Percentiles rank a stretch among this genome's conserved stretches.
These are phyloP conservation scores for Neurospora sp. DNA, from an alignment of 495 filamentous ascomycete genomes.

Conservation along the genomic window DNA sequence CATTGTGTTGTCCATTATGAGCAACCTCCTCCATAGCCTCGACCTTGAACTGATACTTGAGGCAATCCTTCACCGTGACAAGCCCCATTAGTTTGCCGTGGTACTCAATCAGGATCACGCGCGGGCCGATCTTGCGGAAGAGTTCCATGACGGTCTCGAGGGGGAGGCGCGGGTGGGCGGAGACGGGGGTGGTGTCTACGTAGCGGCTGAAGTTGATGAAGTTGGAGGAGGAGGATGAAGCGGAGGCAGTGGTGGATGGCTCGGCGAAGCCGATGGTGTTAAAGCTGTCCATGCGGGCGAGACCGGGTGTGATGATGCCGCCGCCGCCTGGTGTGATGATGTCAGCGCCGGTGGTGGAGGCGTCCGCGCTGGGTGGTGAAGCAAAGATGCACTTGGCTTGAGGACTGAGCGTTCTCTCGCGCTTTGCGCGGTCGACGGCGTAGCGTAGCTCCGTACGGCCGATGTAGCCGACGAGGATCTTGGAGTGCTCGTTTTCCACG, in stretches of 20 bases:
- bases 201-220: slow-evolving; percentile 78
- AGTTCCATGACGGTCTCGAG: slow-evolving; percentile 98
- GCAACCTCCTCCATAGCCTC: slow-evolving; percentile 68
- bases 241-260: slow-evolving; percentile 14
- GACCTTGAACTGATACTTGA: slow-evolving; percentile 96
- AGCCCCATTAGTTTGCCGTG: slow-evolving; percentile 72
- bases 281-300: slow-evolving; percentile 21
- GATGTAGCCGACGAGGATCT: slow-evolving; percentile 80
- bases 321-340: slow-evolving; percentile 33
- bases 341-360: slow-evolving; percentile 16
- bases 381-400: slow-evolving; percentile 65
- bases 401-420: slow-evolving; percentile 61
- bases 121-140: slow-evolving; percentile 95
- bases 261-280: slow-evolving; percentile 4
- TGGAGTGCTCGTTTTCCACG: slow-evolving; percentile 62
- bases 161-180: slow-evolving; percentile 83
- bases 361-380: slow-evolving; percentile 34
- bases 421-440: slow-evolving; percentile 76
- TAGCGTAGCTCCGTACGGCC: slow-evolving; percentile 90
- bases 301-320: slow-evolving; percentile 40
- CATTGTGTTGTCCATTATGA: neutral
- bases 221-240: slow-evolving; percentile 50
- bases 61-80: slow-evolving; percentile 92
- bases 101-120: slow-evolving; percentile 88
- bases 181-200: slow-evolving; percentile 81